Conservation (phyloP, 2,329 filamentous ascomycete genomes). For the Curvularia hawaiiensis region DNA sequence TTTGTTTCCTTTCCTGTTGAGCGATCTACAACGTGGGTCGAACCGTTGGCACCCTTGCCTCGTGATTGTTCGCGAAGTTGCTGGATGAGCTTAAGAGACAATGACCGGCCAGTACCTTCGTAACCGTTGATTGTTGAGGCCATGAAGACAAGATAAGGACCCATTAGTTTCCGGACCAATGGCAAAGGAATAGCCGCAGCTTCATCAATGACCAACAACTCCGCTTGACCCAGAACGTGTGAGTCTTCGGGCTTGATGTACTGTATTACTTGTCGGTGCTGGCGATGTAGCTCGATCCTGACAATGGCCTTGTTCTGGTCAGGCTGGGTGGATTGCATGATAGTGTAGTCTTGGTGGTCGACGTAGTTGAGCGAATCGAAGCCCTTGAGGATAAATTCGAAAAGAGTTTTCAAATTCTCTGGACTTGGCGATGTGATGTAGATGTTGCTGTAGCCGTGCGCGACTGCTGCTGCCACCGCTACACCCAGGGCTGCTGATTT, state of each 20-base stretch:
- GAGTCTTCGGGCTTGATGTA: constrained; percentile 97
- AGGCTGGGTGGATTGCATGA: constrained; percentile 96
- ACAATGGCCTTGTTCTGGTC: constrained; percentile 99
- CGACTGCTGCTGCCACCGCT: constrained; percentile 89
- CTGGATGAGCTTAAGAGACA: constrained; percentile 96
- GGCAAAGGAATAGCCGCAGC: constrained; percentile 95
- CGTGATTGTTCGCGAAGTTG: constrained; percentile 93
- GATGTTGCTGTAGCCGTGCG: constrained; percentile 98
- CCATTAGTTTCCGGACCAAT: constrained; percentile 90
- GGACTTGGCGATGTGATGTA: constrained; percentile 98
- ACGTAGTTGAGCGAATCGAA: constrained; percentile 94
- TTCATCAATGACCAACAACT: constrained; percentile 95
- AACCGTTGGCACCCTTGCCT: constrained; percentile 60
- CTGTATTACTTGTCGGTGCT: constrained; percentile 97
- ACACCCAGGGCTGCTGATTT: constrained; percentile 97
- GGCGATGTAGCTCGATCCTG: constrained; percentile 90
- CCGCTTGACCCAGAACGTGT: constrained; percentile 92
- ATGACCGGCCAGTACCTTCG: constrained; percentile 91
- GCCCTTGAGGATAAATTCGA: constrained; percentile 98
- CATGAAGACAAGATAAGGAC: constrained; percentile 98
- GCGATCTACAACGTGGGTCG: constrained; percentile 72
- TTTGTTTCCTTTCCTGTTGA: constrained; percentile 71
- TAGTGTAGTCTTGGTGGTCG: constrained; percentile 96
- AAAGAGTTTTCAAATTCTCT: constrained; percentile 97
- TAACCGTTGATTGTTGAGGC: constrained; percentile 99